Evolutionary conservation across 192 early-diverging fungal species (phyloP).

Genomic region (Phycomyces blakesleeanus): DNA sequence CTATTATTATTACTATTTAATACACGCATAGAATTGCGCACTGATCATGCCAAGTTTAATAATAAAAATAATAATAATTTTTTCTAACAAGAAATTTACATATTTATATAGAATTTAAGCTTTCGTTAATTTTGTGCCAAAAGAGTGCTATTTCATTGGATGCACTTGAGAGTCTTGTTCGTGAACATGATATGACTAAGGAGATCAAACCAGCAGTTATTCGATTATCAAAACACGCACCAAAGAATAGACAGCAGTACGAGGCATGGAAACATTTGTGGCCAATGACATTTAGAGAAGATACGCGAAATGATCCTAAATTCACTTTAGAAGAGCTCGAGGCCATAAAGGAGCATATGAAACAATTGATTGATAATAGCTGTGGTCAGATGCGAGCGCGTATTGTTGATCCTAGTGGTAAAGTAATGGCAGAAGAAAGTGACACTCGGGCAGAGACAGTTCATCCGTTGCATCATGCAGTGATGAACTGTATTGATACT

Average conservation of each 20-base stretch:
- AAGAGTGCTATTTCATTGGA: slow-evolving; percentile 16
- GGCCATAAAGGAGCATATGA: slow-evolving; percentile 37
- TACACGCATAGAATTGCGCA: background rate
- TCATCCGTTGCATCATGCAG: slow-evolving; percentile 76
- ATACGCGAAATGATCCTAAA: slow-evolving; percentile 40
- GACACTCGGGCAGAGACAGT: slow-evolving; percentile 44
- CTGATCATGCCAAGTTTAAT: background rate
- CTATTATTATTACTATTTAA: too few relatives aligned
- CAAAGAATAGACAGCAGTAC: slow-evolving; percentile 68
- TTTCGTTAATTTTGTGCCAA: slow-evolving; percentile 40
- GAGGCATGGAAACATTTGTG: slow-evolving; percentile 75
- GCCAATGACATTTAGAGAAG: slow-evolving; percentile 77
- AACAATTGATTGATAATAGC: slow-evolving; percentile 14
- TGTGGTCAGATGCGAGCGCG: slow-evolving; percentile 27
- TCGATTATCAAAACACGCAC: slow-evolving; percentile 57
- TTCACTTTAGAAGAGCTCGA: slow-evolving; percentile 40
- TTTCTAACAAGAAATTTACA: background rate
- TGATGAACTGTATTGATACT: slow-evolving; percentile 70
- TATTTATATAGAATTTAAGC: slow-evolving; percentile 17
- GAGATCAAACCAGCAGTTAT: slow-evolving; percentile 31
- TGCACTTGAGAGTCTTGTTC: slow-evolving; percentile 25
- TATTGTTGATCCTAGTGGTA: slow-evolving; percentile 52
- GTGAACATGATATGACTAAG: slow-evolving; percentile 21
- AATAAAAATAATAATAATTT: too few relatives aligned
- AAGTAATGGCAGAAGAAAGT: slow-evolving; percentile 41